Percentiles rank a stretch among this genome's conserved stretches.
These are phyloP conservation scores for Acidiella bohemica DNA, from an alignment of 495 filamentous ascomycete species.

Conservation along the genomic window DNA sequence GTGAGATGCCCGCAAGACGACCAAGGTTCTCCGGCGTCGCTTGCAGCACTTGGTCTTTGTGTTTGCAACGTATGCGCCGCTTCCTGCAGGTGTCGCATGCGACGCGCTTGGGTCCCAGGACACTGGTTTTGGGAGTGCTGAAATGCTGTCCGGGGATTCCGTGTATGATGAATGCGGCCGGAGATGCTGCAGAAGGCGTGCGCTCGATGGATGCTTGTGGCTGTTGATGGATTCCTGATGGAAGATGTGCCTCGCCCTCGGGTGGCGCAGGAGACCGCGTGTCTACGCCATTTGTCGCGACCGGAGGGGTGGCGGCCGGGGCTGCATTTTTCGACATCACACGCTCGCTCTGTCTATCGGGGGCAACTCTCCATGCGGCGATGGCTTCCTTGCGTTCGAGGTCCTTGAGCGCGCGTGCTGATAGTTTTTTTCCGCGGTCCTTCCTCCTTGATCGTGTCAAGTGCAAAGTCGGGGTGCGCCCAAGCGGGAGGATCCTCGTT, in stretches of 20 bases:
- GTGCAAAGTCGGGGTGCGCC: slow-evolving; percentile 35
- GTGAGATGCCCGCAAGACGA: background rate
- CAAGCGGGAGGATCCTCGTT: slow-evolving; percentile 54
- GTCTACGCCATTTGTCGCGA: background rate
- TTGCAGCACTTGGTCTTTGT: slow-evolving; percentile 26
- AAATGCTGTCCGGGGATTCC: slow-evolving; percentile 12
- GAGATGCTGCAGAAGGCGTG: slow-evolving; percentile 3
- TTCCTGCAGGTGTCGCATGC: slow-evolving; percentile 34
- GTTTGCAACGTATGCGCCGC: slow-evolving; percentile 34
- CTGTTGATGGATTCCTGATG: slow-evolving; percentile 2
- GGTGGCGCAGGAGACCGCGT: slow-evolving; percentile 10
- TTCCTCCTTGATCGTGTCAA: slow-evolving; percentile 21
- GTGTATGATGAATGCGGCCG: slow-evolving; percentile 8
- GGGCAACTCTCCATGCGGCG: slow-evolving; percentile 19
- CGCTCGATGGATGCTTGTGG: slow-evolving; percentile 2
- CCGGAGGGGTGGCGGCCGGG: slow-evolving; percentile 7
- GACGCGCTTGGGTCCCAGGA: slow-evolving; percentile 33
- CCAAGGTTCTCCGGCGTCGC: background rate
- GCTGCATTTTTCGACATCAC: slow-evolving; percentile 16
- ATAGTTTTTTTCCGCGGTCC: slow-evolving; percentile 27
- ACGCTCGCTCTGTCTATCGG: slow-evolving; percentile 23
- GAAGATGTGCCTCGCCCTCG: background rate
- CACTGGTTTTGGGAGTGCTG: slow-evolving; percentile 33
- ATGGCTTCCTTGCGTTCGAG: slow-evolving; percentile 24
- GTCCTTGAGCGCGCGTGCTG: slow-evolving; percentile 24